Evolutionary conservation across 164 flowering plant genomes (phyloP), one percentile per base, ranked within the genome.

Genomic region (Chimonanthus salicifolius): DNA sequence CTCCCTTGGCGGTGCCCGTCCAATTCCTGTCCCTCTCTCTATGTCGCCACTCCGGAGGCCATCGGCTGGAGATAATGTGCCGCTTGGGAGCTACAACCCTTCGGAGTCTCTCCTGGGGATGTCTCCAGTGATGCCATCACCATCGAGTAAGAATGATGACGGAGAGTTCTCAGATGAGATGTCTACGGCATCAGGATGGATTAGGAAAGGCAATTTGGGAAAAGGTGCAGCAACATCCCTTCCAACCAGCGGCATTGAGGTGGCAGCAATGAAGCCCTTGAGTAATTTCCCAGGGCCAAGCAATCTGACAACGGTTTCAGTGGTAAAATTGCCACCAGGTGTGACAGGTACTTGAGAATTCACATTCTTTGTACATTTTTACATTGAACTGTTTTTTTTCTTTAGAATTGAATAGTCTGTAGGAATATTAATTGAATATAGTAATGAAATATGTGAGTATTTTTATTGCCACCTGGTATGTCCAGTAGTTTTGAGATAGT

Each of bases 21-120:
- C 86, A 2, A 77, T 83, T 21, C 85, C 87, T 33, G 78, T 81
- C 2, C 84, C 83, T 0, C 74, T 63, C 8, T 67, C 82, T 2
- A 47, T 60, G n/a, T 77, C 82, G 51, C 87, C 86, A 7, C 72
- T 68, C 21, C 78, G 84, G 60, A 74, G 85, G n/a, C 75, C 75
- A 9, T 64, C 48, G 43, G 51, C n/a, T 4, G 84, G 68, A 0
- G 87, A 82, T 6, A 69, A 64, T 51, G 58, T 78, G 58, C 68
- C 75, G 46, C 83, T 87, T 10, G 94, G 93, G 58, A 91, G 96
- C 76, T 91, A 86, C 74, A 85, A 88, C 62, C 87, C 89, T 0
- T 73, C 87, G n/a, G 90, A 88, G 47, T 78, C 83, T 63, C 48
- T 87, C 47, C 79, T 86, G 7, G 80, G 83, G 7, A 65, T 33